Evolutionary conservation across 192 early-diverging fungal genomes (phyloP).

Genomic region (Coemansia sp.): DNA sequence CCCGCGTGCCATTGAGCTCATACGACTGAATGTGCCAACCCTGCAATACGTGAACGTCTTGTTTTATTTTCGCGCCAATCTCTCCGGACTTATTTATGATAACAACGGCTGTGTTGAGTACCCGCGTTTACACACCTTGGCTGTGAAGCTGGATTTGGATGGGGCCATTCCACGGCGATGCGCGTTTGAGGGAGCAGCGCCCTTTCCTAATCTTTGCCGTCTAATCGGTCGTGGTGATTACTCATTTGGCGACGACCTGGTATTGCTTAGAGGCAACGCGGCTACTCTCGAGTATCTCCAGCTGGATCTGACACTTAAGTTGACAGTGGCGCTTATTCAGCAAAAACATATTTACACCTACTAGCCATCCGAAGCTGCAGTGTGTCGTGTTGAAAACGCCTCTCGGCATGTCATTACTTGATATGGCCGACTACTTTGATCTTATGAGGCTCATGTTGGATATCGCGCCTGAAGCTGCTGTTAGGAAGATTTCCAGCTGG

Average conservation of each 20-base stretch:
- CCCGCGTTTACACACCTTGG: neutral
- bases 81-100: neutral
- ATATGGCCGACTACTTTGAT: neutral
- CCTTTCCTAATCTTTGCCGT: slow-evolving; percentile 8
- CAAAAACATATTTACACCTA: neutral
- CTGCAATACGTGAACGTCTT: neutral
- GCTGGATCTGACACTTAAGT: neutral
- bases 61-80: too few species aligned
- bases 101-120: neutral
- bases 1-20: neutral
- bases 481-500: neutral
- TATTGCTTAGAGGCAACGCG: slow-evolving; percentile 1
- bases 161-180: neutral
- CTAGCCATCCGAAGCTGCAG: neutral
- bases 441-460: neutral
- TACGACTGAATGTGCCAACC: neutral
- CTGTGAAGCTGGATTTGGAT: neutral
- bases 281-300: slow-evolving; percentile 6
- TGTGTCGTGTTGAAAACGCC: neutral
- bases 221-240: neutral
- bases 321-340: neutral
- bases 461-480: neutral
- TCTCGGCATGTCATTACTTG: neutral
- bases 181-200: neutral
- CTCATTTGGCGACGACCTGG: slow-evolving; percentile 12